These are phyloP conservation scores for Oemleria cerasiformis DNA, from an alignment of 306 rosid species.

Conservation along the genomic window DNA sequence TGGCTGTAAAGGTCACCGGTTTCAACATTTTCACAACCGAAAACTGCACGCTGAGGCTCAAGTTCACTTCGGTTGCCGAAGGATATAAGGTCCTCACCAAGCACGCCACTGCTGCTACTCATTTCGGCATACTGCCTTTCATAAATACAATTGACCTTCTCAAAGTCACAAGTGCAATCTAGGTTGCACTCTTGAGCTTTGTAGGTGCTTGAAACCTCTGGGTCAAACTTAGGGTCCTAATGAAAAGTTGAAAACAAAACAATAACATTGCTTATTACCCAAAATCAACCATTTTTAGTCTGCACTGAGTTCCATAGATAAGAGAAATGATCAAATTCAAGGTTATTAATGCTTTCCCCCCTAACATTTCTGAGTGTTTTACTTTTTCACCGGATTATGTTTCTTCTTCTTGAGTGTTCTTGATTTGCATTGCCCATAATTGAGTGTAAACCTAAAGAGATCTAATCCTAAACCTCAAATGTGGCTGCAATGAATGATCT, in stretches of 20 bases:
- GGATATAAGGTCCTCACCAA: conserved; percentile 77
- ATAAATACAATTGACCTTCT: conserved; percentile 59
- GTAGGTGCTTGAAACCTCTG: conserved; percentile 70
- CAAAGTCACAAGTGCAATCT: conserved; percentile 67
- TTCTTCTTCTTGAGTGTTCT: neutral
- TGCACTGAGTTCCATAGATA: neutral
- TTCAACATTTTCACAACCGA: conserved; percentile 89
- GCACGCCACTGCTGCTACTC: conserved; percentile 89
- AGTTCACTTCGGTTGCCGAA: conserved; percentile 79
- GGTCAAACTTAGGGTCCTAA: conserved; percentile 86
- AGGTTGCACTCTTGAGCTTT: conserved; percentile 67
- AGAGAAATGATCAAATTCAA: neutral
- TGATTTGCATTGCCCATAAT: neutral
- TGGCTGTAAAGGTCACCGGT: conserved; percentile 89
- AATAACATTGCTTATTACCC: conserved; percentile 1
- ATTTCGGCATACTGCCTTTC: conserved; percentile 94
- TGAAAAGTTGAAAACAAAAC: conserved; percentile 23
- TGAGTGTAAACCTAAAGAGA: neutral
- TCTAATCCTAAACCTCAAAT: neutral
- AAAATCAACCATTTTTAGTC: neutral
- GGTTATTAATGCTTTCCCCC: neutral
- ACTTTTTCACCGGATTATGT: neutral
- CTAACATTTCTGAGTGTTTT: neutral
- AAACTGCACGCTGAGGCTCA: conserved; percentile 70
- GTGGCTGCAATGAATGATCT: neutral